Conservation (phyloP, 306 rosid species). For the Pterocarpus santalinus region DNA sequence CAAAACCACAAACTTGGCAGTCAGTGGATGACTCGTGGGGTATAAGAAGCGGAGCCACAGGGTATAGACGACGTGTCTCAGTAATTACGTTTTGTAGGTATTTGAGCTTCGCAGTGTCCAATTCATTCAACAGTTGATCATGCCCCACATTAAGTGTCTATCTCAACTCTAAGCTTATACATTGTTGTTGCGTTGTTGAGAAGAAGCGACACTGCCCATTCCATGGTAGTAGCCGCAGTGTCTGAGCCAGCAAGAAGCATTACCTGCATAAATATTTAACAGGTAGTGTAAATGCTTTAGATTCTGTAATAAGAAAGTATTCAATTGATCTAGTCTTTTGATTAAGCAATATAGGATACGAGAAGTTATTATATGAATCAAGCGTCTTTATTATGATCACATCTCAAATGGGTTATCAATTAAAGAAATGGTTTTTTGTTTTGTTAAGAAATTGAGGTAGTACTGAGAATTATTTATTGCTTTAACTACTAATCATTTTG, state of each 20-base stretch:
- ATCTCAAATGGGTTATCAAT: too few relatives aligned
- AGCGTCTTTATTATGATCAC: too few relatives aligned
- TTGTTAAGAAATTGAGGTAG: too few relatives aligned
- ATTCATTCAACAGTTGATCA: conserved; percentile 29
- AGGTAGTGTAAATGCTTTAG: too few relatives aligned
- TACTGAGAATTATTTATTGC: too few relatives aligned
- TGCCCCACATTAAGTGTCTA: conserved; percentile 42
- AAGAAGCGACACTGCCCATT: conserved; percentile 62
- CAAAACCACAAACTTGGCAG: conserved; percentile 53
- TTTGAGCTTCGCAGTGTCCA: conserved; percentile 2
- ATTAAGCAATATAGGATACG: too few relatives aligned
- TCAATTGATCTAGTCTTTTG: background rate
- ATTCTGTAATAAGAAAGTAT: too few relatives aligned
- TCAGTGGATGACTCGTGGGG: conserved; percentile 55
- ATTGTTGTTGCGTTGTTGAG: conserved; percentile 56
- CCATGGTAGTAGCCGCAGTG: conserved; percentile 54
- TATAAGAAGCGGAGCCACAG: conserved; percentile 42
- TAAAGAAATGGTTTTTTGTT: too few relatives aligned
- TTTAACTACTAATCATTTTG: too few relatives aligned
- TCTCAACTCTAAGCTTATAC: conserved; percentile 39
- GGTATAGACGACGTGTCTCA: conserved; percentile 59
- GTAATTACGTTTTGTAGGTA: conserved; percentile 51
- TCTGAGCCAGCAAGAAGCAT: conserved; percentile 55
- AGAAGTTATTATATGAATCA: too few relatives aligned
- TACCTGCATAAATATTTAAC: conserved; percentile 27